Evolutionary conservation across 106 monocot genomes (phyloP), one percentile per base, ranked within the genome.

Genomic region (Allium cepa): DNA sequence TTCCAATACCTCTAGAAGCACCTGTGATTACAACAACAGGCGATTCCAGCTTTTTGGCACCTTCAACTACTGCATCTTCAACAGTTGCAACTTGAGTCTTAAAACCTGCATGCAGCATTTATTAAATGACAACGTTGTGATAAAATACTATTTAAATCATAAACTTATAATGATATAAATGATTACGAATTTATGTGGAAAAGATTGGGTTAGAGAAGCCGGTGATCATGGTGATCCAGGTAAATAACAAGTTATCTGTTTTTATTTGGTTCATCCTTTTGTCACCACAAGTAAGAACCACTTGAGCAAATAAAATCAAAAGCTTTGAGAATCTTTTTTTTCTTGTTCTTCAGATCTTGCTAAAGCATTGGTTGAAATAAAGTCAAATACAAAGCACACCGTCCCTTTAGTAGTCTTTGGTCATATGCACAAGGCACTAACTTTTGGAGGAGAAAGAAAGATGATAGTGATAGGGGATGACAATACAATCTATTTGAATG

Each of bases 171-270:
- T 5, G 36, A 36, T 36, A 36, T 2, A 3, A 36, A 36, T 36
- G 36, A 36, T 36, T 36, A 5, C 3, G 36, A 36, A 22, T 22
- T 1, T 92, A 9, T 97, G 92, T 65, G 96, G 96, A 51, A 79
- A 60, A 77, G 96, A 96, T 80, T 96, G 96, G 96, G 71, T 86
- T 57, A 62, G 52, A 58, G 82, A 69, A 48, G 96, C 88, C 36
- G 96, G 96, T 27, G 92, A 96, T 70, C 85, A 96, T 79, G 96
- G 96, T 1, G 96, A 96, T 79, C 78, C 86, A 78, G 91, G 96
- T 96, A 74, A 53, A 53, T 50, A 36, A 4, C 5, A 36, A 36
- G 4, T 36, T n/a, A n/a, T 36, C 36, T 36, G 36, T 36, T 36
- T 2, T 36, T 36, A 36, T 36, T 36, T 36, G 36, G 36, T 36